These are phyloP conservation scores for Dovyalis caffra DNA, from an alignment of 345 rosid genomes.

Conservation along the genomic window DNA sequence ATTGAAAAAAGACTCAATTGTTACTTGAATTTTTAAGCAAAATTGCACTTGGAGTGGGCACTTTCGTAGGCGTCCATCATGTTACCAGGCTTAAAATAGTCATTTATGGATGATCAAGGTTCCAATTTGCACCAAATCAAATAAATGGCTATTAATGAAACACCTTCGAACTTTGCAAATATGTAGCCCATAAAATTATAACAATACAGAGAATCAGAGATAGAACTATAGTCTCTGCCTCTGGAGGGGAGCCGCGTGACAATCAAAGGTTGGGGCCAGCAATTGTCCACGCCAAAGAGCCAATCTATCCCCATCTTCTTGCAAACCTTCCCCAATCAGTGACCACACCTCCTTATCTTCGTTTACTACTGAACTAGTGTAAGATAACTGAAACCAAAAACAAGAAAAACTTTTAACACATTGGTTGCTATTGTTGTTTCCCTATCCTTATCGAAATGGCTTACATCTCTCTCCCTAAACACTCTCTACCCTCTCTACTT, in stretches of 20 bases:
- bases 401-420: not conserved
- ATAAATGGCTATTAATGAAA: not conserved
- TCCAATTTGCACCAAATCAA: not conserved
- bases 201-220: not conserved
- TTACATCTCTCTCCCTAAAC: slow-evolving; percentile 43
- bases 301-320: slow-evolving; percentile 17
- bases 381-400: not conserved
- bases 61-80: not conserved
- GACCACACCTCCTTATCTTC: slow-evolving; percentile 26
- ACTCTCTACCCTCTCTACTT: slow-evolving; percentile 27
- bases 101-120: too few relatives aligned
- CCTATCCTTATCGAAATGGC: slow-evolving; percentile 36
- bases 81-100: too few relatives aligned
- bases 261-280: slow-evolving; percentile 33
- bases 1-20: too few relatives aligned
- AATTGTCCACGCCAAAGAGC: slow-evolving; percentile 39
- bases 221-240: not conserved
- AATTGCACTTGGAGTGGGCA: not conserved
- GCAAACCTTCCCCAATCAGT: not conserved
- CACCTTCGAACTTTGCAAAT: not conserved
- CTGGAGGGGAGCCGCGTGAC: not conserved
- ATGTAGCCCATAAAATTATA: not conserved
- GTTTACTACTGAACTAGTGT: not conserved
- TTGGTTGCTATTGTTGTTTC: not conserved
- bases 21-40: not conserved